Evolutionary conservation across 176 grass and related monocot species (phyloP).

Genomic region (Aegilops longissima): DNA sequence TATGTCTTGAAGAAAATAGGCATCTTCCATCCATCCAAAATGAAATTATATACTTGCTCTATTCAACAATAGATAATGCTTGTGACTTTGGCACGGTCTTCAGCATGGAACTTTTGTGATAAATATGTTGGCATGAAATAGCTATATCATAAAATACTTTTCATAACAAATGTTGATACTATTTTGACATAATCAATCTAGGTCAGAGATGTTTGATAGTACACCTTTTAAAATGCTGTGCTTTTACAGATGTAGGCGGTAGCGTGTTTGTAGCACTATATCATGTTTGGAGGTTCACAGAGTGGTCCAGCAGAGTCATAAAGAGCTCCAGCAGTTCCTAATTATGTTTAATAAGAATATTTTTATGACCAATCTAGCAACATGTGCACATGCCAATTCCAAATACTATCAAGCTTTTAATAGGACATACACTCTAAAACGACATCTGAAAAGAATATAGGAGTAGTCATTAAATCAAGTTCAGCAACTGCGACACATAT

Average conservation of each 20-base stretch:
- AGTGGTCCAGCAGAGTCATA: neutral
- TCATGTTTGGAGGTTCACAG: slow-evolving; percentile 7
- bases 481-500: neutral
- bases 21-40: neutral
- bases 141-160: neutral
- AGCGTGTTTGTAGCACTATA: slow-evolving; percentile 2
- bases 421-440: neutral
- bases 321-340: neutral
- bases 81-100: neutral
- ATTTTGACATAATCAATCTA: neutral
- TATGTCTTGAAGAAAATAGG: slow-evolving; percentile 18
- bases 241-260: neutral
- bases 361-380: neutral
- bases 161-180: neutral
- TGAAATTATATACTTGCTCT: neutral
- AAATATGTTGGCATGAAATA: neutral
- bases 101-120: neutral
- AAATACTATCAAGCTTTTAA: neutral
- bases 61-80: neutral
- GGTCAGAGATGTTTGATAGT: neutral
- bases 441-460: neutral
- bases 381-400: neutral
- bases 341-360: neutral
- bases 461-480: neutral
- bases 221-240: neutral